Evolutionary conservation across 2,329 filamentous ascomycete species (phyloP).

Genomic region (Colletotrichum aenigma): DNA sequence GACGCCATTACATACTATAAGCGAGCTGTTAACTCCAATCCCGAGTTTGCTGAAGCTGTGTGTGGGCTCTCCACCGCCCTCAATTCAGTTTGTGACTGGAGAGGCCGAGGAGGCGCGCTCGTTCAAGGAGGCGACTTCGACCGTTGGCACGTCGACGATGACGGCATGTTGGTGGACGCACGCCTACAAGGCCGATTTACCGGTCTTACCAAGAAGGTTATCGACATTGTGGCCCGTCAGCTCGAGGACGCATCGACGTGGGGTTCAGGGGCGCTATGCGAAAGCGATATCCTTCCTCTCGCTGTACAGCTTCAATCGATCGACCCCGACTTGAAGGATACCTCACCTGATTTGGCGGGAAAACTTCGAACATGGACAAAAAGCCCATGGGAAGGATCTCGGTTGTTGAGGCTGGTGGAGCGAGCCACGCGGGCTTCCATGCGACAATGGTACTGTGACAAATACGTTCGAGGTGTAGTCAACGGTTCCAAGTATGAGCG

Average conservation of each 20-base stretch:
- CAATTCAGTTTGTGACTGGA: conserved; percentile 97
- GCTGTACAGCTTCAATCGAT: conserved; percentile 48
- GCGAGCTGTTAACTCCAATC: conserved; percentile 87
- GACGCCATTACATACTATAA: conserved; percentile 94
- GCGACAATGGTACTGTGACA: conserved; percentile 89
- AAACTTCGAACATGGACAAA: conserved; percentile 68
- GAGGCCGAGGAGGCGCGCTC: conserved; percentile 83
- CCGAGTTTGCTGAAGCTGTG: conserved; percentile 95
- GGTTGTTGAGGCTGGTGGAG: conserved; percentile 82
- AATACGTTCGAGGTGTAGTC: conserved; percentile 66
- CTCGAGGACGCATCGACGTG: conserved; percentile 84
- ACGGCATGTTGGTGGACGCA: conserved; percentile 81
- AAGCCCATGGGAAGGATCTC: conserved; percentile 85
- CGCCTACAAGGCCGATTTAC: conserved; percentile 63
- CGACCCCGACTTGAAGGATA: conserved; percentile 35
- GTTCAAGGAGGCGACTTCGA: conserved; percentile 77
- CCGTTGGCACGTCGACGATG: conserved; percentile 90
- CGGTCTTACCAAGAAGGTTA: conserved; percentile 89
- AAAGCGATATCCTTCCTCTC: conserved; percentile 55
- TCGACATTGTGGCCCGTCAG: conserved; percentile 89
- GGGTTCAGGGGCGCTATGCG: conserved; percentile 75
- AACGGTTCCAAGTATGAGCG: conserved; percentile 68
- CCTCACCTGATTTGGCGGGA: conserved; percentile 38
- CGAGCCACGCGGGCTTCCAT: conserved; percentile 78
- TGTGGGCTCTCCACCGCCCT: conserved; percentile 93